These are phyloP conservation scores for Fraxinus angustifolia DNA, from an alignment of 305 asterid genomes.

Conservation along the genomic window DNA sequence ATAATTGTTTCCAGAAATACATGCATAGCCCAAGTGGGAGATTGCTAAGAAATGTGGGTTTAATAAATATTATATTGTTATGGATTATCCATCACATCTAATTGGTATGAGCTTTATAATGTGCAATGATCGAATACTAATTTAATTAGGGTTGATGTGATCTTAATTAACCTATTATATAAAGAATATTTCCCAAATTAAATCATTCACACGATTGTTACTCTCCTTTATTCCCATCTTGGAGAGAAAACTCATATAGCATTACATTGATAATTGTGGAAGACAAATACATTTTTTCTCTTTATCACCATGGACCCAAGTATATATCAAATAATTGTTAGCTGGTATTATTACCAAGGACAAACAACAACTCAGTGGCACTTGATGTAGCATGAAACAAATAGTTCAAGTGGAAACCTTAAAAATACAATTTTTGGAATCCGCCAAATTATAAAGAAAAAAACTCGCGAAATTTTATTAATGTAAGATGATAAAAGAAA, in stretches of 20 bases:
- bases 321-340: background rate
- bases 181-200: background rate
- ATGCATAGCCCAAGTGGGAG: background rate
- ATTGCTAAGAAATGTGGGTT: background rate
- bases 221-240: background rate
- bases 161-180: background rate
- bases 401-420: background rate
- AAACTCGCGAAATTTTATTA: background rate
- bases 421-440: background rate
- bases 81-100: background rate
- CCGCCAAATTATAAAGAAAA: background rate
- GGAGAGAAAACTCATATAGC: too few species aligned
- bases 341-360: background rate
- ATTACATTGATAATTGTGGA: too few species aligned
- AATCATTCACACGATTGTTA: background rate
- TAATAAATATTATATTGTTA: too few species aligned
- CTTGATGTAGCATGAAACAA: background rate
- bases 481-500: background rate
- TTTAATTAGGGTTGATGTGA: background rate
- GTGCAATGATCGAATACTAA: background rate
- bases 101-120: background rate
- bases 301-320: too few species aligned
- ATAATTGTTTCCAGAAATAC: background rate
- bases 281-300: too few species aligned
- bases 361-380: background rate